phyloP scores from a whole-genome alignment of 306 rosid genomes.

The Prunus mongolica region DNA sequence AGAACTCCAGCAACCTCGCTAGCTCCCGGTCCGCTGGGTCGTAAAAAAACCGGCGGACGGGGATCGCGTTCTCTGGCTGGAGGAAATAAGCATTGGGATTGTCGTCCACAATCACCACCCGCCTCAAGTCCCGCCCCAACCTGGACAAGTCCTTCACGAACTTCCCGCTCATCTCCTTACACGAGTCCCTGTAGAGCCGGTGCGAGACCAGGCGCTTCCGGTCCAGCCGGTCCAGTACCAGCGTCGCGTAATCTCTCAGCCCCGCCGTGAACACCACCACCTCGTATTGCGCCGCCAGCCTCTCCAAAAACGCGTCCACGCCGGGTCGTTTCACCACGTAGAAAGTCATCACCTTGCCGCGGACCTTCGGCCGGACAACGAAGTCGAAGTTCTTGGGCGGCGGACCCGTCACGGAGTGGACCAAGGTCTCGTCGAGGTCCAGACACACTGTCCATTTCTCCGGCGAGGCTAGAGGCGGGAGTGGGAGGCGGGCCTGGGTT shows the following conservation, averaged over 20 bases:
- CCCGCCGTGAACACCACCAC: conserved; percentile 89
- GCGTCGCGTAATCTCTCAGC: conserved; percentile 65
- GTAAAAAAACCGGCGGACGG: conserved; percentile 45
- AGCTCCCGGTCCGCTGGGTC: conserved; percentile 60
- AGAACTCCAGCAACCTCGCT: conserved; percentile 44
- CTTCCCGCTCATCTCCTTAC: conserved; percentile 53
- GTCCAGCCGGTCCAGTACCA: conserved; percentile 71
- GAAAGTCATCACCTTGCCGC: conserved; percentile 55
- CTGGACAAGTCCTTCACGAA: conserved; percentile 65
- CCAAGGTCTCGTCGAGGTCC: conserved; percentile 80
- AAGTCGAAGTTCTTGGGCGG: conserved; percentile 60
- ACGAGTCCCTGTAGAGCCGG: conserved; percentile 70
- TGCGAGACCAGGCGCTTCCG: conserved; percentile 49
- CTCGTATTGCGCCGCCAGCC: conserved; percentile 53
- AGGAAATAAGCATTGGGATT: conserved; percentile 62
- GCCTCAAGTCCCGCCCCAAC: conserved; percentile 57
- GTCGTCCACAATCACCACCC: conserved; percentile 76
- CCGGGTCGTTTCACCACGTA: conserved; percentile 88
- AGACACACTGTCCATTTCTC: conserved; percentile 57
- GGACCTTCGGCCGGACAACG: conserved; percentile 61
- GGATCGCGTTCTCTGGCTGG: conserved; percentile 75
- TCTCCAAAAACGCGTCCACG: conserved; percentile 50
- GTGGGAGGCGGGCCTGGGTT: neutral
- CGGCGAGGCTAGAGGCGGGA: conserved; percentile 36
- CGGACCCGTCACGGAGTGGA: conserved; percentile 53